These are phyloP conservation scores for Eustoma russellianum DNA, from an alignment of 257 asterid species.

Conservation along the genomic window DNA sequence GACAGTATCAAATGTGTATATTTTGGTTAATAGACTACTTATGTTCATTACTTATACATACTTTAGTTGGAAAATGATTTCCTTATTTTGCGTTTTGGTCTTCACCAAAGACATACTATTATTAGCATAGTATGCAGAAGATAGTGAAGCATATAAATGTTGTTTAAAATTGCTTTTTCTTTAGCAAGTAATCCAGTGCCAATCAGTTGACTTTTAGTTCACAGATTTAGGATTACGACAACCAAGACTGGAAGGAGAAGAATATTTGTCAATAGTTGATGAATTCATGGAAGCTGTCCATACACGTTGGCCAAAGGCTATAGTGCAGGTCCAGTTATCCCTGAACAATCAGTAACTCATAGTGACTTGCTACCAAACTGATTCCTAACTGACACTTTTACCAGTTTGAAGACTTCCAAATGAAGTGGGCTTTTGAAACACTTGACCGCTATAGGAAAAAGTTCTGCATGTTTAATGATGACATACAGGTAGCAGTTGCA, in stretches of 20 bases:
- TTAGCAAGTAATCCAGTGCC: constrained; percentile 4
- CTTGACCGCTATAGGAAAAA: constrained; percentile 81
- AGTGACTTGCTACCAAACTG: constrained; percentile 13
- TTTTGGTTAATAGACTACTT: no score
- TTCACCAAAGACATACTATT: no score
- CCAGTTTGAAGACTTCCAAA: constrained; percentile 98
- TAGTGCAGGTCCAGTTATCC: constrained; percentile 72
- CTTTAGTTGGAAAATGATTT: no score
- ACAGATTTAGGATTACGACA: constrained; percentile 95
- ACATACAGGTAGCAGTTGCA: constrained; percentile 66
- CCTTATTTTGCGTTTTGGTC: no score
- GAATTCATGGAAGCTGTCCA: constrained; percentile 99
- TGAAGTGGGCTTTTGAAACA: constrained; percentile 99
- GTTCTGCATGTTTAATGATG: constrained; percentile 99
- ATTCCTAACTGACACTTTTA: constrained; percentile 17
- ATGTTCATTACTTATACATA: no score
- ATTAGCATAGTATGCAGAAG: no score
- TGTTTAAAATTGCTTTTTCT: not conserved
- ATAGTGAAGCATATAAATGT: not conserved
- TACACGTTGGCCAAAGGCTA: constrained; percentile 99
- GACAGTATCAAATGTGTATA: no score
- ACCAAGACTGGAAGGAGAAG: constrained; percentile 97
- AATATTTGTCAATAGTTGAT: constrained; percentile 77
- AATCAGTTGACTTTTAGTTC: constrained; percentile 18
- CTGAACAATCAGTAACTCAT: constrained; percentile 7